These are phyloP conservation scores for Aegilops bicornis DNA, from an alignment of 176 grass and related monocot genomes.

Conservation along the genomic window DNA sequence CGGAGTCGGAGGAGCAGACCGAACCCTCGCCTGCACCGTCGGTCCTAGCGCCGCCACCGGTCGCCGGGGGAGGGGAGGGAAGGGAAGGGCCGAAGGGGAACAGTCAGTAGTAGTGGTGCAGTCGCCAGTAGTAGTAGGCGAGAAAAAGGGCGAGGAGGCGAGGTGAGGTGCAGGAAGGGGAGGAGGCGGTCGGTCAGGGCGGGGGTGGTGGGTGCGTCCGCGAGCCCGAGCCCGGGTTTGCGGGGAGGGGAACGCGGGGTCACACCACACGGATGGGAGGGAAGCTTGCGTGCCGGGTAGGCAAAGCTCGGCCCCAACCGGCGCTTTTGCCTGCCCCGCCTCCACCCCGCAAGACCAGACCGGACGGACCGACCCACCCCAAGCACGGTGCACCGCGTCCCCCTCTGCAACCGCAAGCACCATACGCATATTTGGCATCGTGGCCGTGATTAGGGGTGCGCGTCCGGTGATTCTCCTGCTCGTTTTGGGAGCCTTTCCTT, in stretches of 20 bases:
- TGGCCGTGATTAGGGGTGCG: neutral
- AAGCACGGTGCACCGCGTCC: neutral
- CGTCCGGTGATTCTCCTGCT: neutral
- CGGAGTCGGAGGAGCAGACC: neutral
- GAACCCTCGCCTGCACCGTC: neutral
- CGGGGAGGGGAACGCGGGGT: neutral
- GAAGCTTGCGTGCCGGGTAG: constrained; percentile 38
- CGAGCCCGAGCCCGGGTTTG: neutral
- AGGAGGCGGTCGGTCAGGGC: neutral
- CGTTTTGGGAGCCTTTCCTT: neutral
- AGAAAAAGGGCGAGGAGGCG: neutral
- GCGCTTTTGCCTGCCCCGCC: neutral
- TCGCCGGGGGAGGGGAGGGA: neutral
- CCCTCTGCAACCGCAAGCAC: too few relatives aligned
- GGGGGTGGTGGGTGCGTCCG: neutral
- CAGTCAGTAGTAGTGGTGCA: neutral
- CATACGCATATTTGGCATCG: neutral
- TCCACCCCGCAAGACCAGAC: neutral
- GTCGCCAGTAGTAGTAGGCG: neutral
- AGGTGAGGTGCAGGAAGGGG: neutral
- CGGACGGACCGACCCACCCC: neutral
- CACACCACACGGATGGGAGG: neutral
- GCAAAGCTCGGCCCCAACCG: neutral
- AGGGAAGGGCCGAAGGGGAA: too few relatives aligned
- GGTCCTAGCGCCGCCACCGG: neutral